Evolutionary conservation across 345 rosid species (phyloP), one percentile per base, ranked within the genome.

Genomic region (Ricinus communis): DNA sequence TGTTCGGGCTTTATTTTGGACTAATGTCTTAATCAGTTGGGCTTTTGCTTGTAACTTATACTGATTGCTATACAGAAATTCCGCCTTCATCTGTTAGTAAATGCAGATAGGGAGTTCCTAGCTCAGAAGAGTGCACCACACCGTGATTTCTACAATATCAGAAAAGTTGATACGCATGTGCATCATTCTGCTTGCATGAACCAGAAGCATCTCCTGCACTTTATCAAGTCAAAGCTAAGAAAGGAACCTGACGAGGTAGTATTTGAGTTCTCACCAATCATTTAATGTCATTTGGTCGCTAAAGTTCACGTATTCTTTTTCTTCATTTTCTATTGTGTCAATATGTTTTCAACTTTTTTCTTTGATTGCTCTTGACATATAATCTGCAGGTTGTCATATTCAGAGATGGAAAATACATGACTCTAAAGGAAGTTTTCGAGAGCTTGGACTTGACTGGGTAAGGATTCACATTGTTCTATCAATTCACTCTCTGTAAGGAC

Each of bases 151-250:
- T 85, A 85, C 76, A 85, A 85, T 65, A 79, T 81, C 62, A 74
- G 88, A 57, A 85, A 85, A 78, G 88, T 85, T 51, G 88, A 85
- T 71, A 85, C 88, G 12, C 86, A 85, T 70, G 80, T 85, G 62
- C 85, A 85, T 77, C 86, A 85, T 70, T 82, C 88, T 74, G 86
- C 88, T 24, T 85, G 88, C 77, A 85, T 82, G 88, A 85, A 85
- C 78, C 86, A 82, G 77, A 85, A 82, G 72, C 88, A 85, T 80
- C 86, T 85, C 21, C 71, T 85, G 60, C 75, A 82, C 38, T 85
- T 85, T 79, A 85, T 85, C 68, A 80, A 85, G 66, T 85, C 86
- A 47, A 85, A 85, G 73, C 80, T 82, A 56, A 64, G 73, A 72
- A 82, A 78, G 73, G 86, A 85, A 78, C 86, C 88, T 49, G 88